Evolutionary conservation across 2,329 filamentous ascomycete genomes (phyloP).

Genomic region (Graphilbum fragrans): DNA sequence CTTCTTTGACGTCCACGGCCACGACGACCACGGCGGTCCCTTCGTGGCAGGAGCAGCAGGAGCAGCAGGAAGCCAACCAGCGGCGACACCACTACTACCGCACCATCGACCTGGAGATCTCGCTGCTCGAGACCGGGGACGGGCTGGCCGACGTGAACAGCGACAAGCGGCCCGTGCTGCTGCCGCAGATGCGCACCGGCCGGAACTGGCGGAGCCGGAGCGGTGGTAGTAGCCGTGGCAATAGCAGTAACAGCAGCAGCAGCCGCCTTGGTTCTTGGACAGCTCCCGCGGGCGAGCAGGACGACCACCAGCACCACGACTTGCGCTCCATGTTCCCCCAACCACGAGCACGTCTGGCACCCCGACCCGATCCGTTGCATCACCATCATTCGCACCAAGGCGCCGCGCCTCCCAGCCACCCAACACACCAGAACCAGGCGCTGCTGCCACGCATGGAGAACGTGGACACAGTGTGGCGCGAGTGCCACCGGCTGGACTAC

Average conservation of each 20-base stretch:
- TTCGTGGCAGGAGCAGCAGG: neutral
- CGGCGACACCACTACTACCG: constrained; percentile 10
- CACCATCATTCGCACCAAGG: no score
- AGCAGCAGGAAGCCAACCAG: neutral
- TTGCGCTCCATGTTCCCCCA: no score
- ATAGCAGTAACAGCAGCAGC: neutral
- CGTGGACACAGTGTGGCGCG: neutral
- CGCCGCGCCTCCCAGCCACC: no score
- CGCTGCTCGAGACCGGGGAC: constrained; percentile 17
- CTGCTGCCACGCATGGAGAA: neutral
- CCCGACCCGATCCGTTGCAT: no score
- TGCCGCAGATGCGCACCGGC: constrained; percentile 10
- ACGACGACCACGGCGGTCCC: neutral
- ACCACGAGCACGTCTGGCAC: no score
- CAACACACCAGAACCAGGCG: no score
- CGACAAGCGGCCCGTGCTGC: constrained; percentile 6
- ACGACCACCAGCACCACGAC: no score
- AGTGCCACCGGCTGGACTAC: constrained; percentile 8
- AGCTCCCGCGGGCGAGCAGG: no score
- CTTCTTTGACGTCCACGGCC: neutral
- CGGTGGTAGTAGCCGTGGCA: no score
- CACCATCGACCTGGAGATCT: constrained; percentile 6
- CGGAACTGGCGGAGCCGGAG: neutral
- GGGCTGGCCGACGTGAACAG: constrained; percentile 10
- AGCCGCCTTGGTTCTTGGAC: neutral